Evolutionary conservation across 495 filamentous ascomycete genomes (phyloP), one percentile per base, ranked within the genome.

Genomic region (Aspergillus ellipticus): DNA sequence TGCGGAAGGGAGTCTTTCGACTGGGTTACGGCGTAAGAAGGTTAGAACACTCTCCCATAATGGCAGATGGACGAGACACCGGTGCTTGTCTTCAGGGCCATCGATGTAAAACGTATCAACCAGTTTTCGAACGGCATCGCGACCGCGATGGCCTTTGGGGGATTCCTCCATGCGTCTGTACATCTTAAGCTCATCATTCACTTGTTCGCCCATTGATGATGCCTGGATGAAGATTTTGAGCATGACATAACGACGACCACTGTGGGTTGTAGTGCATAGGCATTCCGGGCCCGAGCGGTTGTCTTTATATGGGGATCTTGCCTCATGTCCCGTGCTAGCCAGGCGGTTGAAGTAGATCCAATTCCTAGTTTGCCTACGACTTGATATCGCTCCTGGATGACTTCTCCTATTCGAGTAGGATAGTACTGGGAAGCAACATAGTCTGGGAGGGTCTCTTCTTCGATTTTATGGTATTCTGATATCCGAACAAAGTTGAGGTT

Each of bases 11-110:
- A 74, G 58, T 31, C 56, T 60, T 48, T 41, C 42, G 21, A 69
- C 33, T 24, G 65, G 71, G 39, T 69, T 65, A 37, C 68, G 69
- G 49, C 43, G 53, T 42, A 73, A 49, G 59, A 73, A 76, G 29
- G 62, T 29, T 58, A 65, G 65, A 6, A 74, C 56, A 61, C 66
- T 72, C 48, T 79, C 75, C 58, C 69, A 73, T 55, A 79, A 61
- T n/a, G 71, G 68, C 46, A 68, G 63, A 61, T 73, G 74, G 31
- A 75, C 71, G 46, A 77, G 65, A 41, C 69, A 76, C 33, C 67
- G 51, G 60, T 79, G 69, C 46, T 65, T 74, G 51, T 71, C 73
- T 48, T 72, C 53, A 42, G 69, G 65, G 1, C 69, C 65, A 16
- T 62, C 17, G 20, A 69, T 21, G 45, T 69, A 51, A 55, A 75